Base-by-base conservation (phyloP, 352 stramenopile species). In the Hyaloperonospora brassicae region DNA sequence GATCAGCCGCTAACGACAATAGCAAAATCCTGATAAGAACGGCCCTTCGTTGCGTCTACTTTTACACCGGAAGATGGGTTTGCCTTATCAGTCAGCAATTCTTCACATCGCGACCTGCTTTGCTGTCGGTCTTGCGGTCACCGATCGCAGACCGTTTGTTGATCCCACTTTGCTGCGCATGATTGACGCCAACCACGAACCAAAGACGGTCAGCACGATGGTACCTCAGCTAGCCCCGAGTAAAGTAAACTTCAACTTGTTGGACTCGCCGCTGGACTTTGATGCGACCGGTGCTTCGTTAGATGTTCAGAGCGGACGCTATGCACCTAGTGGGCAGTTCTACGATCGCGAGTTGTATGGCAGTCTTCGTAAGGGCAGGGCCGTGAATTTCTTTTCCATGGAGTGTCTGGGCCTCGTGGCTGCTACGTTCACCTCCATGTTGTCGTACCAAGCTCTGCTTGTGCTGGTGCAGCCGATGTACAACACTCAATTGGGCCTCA, bases 301-400 rank as follows among this genome's bases (percentile, higher is more conserved):
- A 54, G 64, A 76, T 17, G 61, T 68, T 25, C 45, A 73, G 14
- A 55, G 54, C 52, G 50, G 51, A 0, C 79, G 72, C 56, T 89
- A 79, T 55, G 76, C 87, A 41, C 73, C 75, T 0, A 77, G 79
- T 7, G 75, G 84, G 43, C 71, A 86, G 57, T 84, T 85, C 51
- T 87, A 85, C 64, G 84, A 87, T 57, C 74, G 83, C 50, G 70
- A 84, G 35, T 79, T 81, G 64, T 83, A 81, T 53, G 76, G 72
- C 54, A 82, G 68, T 63, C 66, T 87, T 30, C 76, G 76, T 62
- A 76, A 82, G 49, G 80, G 80, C 22, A 76, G 76, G 9, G 63
- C 70, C 4, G 59, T 88, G 10, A 43, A 70, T 42, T 86, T 71
- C 35, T 69, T 74, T 47, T 88, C 77, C 22, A 66, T 67, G 48